phyloP scores from a whole-genome alignment of 1,284 basidiomycete genomes.

The Cutaneotrichosporon dermatis region DNA sequence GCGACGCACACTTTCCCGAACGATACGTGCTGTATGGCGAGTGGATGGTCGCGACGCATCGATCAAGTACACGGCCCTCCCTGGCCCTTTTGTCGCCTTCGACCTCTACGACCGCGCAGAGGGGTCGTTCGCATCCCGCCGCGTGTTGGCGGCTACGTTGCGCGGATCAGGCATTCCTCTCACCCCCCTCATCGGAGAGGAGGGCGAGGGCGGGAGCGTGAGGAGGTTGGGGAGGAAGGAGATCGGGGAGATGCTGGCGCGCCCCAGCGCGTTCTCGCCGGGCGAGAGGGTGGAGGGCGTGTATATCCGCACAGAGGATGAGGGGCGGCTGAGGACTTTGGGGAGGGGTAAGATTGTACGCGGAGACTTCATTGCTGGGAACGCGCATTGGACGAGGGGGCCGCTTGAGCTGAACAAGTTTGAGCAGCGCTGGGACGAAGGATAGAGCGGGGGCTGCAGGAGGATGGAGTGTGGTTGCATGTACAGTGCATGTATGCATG shows the following conservation, averaged over 20 bases:
- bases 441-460: too few relatives aligned
- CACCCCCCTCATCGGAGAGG: conserved; percentile 50
- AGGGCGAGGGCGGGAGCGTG: conserved; percentile 38
- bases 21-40: conserved; percentile 61
- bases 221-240: conserved; percentile 48
- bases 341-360: conserved; percentile 59
- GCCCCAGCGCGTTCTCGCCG: conserved; percentile 53
- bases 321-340: conserved; percentile 45
- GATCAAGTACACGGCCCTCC: conserved; percentile 56
- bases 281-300: conserved; percentile 56
- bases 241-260: conserved; percentile 53
- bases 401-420: conserved; percentile 49
- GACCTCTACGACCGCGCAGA: conserved; percentile 59
- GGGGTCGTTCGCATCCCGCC: conserved; percentile 51
- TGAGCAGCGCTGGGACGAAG: too few relatives aligned
- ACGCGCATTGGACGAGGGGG: conserved; percentile 60
- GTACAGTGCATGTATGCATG: too few relatives aligned
- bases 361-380: conserved; percentile 60
- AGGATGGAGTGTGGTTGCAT: too few relatives aligned
- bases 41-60: conserved; percentile 63
- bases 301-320: conserved; percentile 57
- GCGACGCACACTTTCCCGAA: conserved; percentile 56
- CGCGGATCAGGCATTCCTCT: conserved; percentile 49
- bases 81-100: conserved; percentile 54
- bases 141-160: conserved; percentile 32